These are phyloP conservation scores for Carex scoparia DNA, from an alignment of 176 grass and related monocot species.

Conservation along the genomic window DNA sequence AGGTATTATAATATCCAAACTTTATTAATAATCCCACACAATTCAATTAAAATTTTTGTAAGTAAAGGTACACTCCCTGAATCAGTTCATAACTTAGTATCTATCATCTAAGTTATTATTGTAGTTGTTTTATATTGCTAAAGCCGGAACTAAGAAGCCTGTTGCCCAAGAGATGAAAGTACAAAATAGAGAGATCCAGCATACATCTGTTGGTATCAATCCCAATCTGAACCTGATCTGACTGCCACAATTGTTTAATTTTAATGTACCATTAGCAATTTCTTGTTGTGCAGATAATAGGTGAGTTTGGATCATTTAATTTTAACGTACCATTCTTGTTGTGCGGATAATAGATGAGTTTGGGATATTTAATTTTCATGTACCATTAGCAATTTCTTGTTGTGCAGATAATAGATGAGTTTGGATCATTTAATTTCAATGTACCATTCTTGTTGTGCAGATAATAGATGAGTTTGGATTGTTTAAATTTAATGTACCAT, in stretches of 20 bases:
- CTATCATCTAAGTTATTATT: not conserved
- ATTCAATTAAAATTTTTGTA: not conserved
- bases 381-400: not conserved
- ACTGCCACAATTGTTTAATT: not conserved
- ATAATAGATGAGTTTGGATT: constrained; percentile 85
- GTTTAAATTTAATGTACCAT: no score
- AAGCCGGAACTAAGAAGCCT: not conserved
- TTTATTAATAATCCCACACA: not conserved
- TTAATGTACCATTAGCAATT: constrained; percentile 16
- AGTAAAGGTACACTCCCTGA: not conserved
- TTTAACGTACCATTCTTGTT: not conserved
- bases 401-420: constrained; percentile 77
- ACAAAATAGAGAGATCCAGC: not conserved
- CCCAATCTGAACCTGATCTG: not conserved
- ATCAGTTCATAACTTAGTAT: not conserved
- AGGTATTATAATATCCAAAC: not conserved
- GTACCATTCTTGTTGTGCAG: constrained; percentile 30
- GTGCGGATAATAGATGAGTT: constrained; percentile 82
- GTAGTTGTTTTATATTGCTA: not conserved
- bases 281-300: constrained; percentile 50
- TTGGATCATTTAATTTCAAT: constrained; percentile 50
- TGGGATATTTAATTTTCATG: constrained; percentile 12
- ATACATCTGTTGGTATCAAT: not conserved
- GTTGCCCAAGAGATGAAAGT: not conserved
- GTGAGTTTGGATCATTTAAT: constrained; percentile 77